Evolutionary conservation across 176 grass and related monocot species (phyloP), one percentile per base, ranked within the genome.

Genomic region (Secale cereale): DNA sequence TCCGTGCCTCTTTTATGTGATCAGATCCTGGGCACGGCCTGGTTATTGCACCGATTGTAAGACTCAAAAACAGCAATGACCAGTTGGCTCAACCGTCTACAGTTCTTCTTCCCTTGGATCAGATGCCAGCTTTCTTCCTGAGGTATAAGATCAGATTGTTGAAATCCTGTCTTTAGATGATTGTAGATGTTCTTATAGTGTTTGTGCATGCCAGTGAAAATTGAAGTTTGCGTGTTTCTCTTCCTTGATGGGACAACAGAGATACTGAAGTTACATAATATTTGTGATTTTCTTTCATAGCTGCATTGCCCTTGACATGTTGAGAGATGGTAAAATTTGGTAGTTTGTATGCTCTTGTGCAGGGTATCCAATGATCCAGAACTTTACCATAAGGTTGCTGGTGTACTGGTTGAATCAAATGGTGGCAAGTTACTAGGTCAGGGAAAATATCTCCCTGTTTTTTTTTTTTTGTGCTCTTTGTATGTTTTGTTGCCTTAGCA

Each of bases 351-450:
- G 41, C 68, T 82, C 33, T 20, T 79, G 19, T 82, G 79, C 33
- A 95, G 96, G 88, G 82, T 94, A 81, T 89, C 93, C 35, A 92
- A 84, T 66, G 89, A 98, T 91, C 57, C 41, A 76, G 91, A 92
- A 75, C 89, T 95, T 83, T 70, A 85, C 59, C 86, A 82, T 76
- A 95, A 94, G 43, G 78, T 98, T 78, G 86, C 93, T 68, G 97
- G 97, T 66, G 91, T 98, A 73, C 80, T 98, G 90, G 80, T 98
- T 40, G 91, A 98, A 66, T 87, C 97, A 87, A 90, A 82, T 92
- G 90, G 85, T 81, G 72, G 32, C 28, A 90, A 77, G 36, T 79
- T 92, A 70, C 43, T 66, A 85, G 97, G 93, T 98, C 19, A 83
- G 74, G 71, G 28, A 10, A 45, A 54, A 39, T 27, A 59, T 80